phyloP scores from a whole-genome alignment of 257 asterid genomes.

The Gynochthodes officinalis region DNA sequence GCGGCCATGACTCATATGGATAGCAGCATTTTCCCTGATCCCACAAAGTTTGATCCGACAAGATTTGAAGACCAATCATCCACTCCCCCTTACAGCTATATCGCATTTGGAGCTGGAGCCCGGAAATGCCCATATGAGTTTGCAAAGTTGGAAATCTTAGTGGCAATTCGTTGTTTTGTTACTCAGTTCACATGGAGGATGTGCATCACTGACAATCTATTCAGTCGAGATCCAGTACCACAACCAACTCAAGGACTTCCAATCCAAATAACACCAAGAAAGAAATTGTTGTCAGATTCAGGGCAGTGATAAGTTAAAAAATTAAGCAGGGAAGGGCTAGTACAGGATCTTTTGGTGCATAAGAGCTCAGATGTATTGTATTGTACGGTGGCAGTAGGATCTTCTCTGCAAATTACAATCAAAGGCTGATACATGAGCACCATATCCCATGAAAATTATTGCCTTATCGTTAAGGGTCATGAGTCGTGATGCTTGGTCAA shows the following conservation, averaged over 20 bases:
- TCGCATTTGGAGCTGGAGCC: constrained; percentile 61
- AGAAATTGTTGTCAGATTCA: not conserved
- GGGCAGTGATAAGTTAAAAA: not conserved
- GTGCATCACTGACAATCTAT: constrained; percentile 32
- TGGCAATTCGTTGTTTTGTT: constrained; percentile 43
- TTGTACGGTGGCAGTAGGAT: not conserved
- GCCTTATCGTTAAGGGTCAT: too few species aligned
- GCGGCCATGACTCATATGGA: constrained; percentile 63
- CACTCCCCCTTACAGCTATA: constrained; percentile 48
- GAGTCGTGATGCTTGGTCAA: too few species aligned
- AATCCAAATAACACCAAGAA: constrained; percentile 24
- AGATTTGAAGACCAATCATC: constrained; percentile 42
- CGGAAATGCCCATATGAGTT: constrained; percentile 67
- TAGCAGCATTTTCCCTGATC: constrained; percentile 41
- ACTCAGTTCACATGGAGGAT: constrained; percentile 49
- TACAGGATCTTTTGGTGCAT: not conserved
- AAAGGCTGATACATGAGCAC: too few species aligned
- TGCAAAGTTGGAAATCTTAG: constrained; percentile 49
- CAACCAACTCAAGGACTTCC: constrained; percentile 60
- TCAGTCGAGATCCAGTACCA: constrained; percentile 48
- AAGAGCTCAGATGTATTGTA: not conserved
- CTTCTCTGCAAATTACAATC: too few species aligned
- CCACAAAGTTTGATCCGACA: constrained; percentile 46
- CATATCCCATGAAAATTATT: too few species aligned
- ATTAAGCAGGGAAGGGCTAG: not conserved